phyloP scores from a whole-genome alignment of 352 stramenopile genomes.

The Pythium pyrilobum region DNA sequence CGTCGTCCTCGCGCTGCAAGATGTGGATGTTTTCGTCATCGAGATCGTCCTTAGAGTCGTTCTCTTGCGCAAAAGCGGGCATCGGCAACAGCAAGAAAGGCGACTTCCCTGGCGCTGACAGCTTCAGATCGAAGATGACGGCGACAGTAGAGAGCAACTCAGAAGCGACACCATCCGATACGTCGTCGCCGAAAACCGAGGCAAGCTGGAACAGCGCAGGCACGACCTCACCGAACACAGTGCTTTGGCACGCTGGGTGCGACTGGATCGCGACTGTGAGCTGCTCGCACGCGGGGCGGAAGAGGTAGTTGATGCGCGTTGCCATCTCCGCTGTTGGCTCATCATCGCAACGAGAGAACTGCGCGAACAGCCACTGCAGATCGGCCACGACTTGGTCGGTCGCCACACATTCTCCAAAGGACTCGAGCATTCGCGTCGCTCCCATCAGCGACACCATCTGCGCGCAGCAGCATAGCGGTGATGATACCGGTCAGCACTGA shows the following conservation, averaged over 20 bases:
- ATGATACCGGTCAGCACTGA: not conserved
- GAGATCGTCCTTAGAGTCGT: constrained; percentile 25
- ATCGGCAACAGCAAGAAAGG: constrained; percentile 48
- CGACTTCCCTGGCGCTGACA: constrained; percentile 28
- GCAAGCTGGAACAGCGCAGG: constrained; percentile 28
- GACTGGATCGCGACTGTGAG: constrained; percentile 62
- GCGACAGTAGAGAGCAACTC: constrained; percentile 53
- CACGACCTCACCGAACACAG: constrained; percentile 50
- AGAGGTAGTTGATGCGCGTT: constrained; percentile 37
- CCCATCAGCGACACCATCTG: constrained; percentile 71
- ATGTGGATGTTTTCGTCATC: constrained; percentile 31
- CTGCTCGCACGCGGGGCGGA: constrained; percentile 59
- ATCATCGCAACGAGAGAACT: constrained; percentile 33
- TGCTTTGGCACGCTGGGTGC: constrained; percentile 28
- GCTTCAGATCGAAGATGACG: constrained; percentile 50
- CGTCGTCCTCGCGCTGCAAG: constrained; percentile 15
- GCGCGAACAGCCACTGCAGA: constrained; percentile 46
- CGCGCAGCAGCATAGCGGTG: not conserved
- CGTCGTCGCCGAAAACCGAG: not conserved
- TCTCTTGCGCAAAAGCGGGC: constrained; percentile 45
- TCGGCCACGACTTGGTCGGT: constrained; percentile 31
- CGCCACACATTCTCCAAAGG: constrained; percentile 41
- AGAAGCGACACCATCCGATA: constrained; percentile 39
- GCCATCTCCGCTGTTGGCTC: not conserved
- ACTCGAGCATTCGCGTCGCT: constrained; percentile 53